Percentiles rank a stretch among this genome's conserved stretches.
Evolutionary conservation across 2,329 filamentous ascomycete species (phyloP).

Genomic region (Aspergillus persii): DNA sequence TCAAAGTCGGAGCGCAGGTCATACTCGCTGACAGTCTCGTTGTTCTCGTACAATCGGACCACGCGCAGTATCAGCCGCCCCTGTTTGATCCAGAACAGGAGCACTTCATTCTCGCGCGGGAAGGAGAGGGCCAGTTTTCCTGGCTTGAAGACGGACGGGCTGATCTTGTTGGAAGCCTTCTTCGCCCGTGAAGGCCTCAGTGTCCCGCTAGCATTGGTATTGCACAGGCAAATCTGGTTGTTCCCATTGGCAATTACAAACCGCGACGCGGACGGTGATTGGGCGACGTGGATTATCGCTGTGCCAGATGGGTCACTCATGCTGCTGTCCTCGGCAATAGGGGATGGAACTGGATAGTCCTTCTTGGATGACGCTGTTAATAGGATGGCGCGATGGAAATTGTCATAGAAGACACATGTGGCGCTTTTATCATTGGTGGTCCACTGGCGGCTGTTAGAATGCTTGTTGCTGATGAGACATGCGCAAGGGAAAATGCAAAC

Average conservation of each 20-base stretch:
- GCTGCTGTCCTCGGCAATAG: conserved; percentile 17
- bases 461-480: neutral
- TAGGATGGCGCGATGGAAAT: conserved; percentile 23
- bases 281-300: conserved; percentile 33
- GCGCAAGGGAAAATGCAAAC: neutral
- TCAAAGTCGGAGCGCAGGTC: conserved; percentile 34
- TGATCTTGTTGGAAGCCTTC: conserved; percentile 31
- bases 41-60: conserved; percentile 22
- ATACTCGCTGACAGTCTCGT: conserved; percentile 29
- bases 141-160: conserved; percentile 31
- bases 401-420: conserved; percentile 36
- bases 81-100: conserved; percentile 22
- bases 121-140: conserved; percentile 31
- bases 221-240: conserved; percentile 36
- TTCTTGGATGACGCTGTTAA: conserved; percentile 26
- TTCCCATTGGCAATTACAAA: conserved; percentile 34
- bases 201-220: conserved; percentile 28
- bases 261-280: conserved; percentile 32
- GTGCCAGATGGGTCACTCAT: conserved; percentile 31
- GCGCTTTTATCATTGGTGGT: conserved; percentile 36
- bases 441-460: conserved; percentile 21
- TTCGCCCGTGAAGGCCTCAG: conserved; percentile 31
- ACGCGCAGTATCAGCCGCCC: conserved; percentile 28
- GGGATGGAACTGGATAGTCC: conserved; percentile 19
- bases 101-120: conserved; percentile 20